Percentiles rank a stretch among this genome's conserved stretches.
phyloP scores from a whole-genome alignment of 106 monocot species.

The Allium fistulosum region DNA sequence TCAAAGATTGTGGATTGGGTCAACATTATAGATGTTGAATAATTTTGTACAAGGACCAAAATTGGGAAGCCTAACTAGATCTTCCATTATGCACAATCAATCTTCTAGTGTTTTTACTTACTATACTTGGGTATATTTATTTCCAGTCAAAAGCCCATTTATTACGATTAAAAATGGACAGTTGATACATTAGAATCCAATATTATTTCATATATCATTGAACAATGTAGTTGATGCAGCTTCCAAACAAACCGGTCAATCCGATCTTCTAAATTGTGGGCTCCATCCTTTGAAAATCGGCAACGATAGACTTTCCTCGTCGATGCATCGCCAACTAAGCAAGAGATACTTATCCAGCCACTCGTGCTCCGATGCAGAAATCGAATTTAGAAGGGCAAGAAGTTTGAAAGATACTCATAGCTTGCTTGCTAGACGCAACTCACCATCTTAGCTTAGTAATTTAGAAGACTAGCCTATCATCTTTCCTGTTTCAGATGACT shows the following conservation, averaged over 20 bases:
- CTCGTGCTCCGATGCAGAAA: constrained; percentile 87
- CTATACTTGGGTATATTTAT: too few relatives aligned
- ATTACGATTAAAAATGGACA: too few relatives aligned
- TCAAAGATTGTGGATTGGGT: too few relatives aligned
- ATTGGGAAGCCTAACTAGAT: too few relatives aligned
- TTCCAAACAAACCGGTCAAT: constrained; percentile 15
- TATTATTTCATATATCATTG: too few relatives aligned
- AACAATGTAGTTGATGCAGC: constrained; percentile 18
- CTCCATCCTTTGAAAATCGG: constrained; percentile 13
- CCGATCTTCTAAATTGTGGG: constrained; percentile 12
- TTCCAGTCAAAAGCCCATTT: too few relatives aligned
- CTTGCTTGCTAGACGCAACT: constrained; percentile 36
- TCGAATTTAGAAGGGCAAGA: constrained; percentile 88
- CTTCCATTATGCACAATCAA: too few relatives aligned
- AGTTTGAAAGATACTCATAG: constrained; percentile 60
- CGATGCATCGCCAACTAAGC: constrained; percentile 23
- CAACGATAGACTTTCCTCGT: constrained; percentile 26
- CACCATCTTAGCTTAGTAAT: constrained; percentile 18
- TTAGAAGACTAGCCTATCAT: neutral
- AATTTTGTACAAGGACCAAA: too few relatives aligned
- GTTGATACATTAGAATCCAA: too few relatives aligned
- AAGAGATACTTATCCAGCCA: constrained; percentile 31
- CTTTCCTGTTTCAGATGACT: constrained; percentile 2
- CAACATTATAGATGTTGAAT: too few relatives aligned
- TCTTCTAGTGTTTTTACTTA: too few relatives aligned